phyloP scores from a whole-genome alignment of 257 asterid species.

The Nemophila menziesii region DNA sequence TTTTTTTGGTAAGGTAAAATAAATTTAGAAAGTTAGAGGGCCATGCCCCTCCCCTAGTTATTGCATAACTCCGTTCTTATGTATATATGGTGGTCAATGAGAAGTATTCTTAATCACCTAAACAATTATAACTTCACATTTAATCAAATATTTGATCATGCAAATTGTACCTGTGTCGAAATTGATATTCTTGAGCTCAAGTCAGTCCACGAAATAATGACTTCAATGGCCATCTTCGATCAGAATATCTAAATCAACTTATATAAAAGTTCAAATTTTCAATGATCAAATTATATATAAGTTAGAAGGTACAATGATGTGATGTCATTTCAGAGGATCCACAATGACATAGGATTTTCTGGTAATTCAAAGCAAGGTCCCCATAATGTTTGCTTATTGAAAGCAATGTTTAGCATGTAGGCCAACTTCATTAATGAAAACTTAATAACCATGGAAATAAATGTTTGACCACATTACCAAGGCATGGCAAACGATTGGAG shows the following conservation, averaged over 20 bases:
- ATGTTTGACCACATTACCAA: neutral
- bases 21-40: no score
- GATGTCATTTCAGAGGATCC: constrained; percentile 1
- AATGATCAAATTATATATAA: neutral
- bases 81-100: no score
- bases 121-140: no score
- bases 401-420: neutral
- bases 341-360: neutral
- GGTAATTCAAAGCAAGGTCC: neutral
- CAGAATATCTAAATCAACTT: neutral
- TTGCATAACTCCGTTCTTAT: no score
- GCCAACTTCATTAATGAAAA: constrained; percentile 8
- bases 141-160: no score
- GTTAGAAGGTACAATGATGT: neutral
- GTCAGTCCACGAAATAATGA: no score
- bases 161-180: no score
- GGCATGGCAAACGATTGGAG: neutral
- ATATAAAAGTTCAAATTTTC: neutral
- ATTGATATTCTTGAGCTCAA: no score
- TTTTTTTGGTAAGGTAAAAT: no score
- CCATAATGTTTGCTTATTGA: neutral
- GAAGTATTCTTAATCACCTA: no score
- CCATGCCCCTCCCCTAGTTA: no score
- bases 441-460: neutral
- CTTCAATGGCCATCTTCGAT: neutral